These are phyloP conservation scores for Marchantia paleacea DNA, from an alignment of 225 moss, liverwort and hornwort genomes.

Conservation along the genomic window DNA sequence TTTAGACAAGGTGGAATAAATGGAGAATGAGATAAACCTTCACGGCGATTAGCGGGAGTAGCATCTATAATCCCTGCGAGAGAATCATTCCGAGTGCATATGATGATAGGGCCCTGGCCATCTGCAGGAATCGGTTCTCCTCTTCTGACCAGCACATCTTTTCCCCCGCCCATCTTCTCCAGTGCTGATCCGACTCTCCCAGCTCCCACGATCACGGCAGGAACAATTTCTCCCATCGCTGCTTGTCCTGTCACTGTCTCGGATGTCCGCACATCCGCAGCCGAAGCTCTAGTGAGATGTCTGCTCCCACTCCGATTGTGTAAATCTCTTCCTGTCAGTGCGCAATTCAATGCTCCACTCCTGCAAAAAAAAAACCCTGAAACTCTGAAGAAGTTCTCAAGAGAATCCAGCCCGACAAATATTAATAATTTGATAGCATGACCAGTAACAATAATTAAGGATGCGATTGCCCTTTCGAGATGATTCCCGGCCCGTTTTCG, in stretches of 20 bases:
- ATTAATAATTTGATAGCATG: too few species aligned
- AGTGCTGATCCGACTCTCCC: slow-evolving; percentile 79
- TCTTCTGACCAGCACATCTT: slow-evolving; percentile 56
- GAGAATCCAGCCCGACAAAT: too few species aligned
- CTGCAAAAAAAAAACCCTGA: not conserved
- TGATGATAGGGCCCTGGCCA: slow-evolving; percentile 65
- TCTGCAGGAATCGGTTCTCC: slow-evolving; percentile 56
- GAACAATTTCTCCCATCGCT: slow-evolving; percentile 28
- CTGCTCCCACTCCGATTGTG: not conserved
- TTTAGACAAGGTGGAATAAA: not conserved
- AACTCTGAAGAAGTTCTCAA: too few species aligned
- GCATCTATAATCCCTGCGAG: slow-evolving; percentile 58
- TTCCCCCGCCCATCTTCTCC: slow-evolving; percentile 63
- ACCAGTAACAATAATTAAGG: too few species aligned
- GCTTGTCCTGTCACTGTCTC: slow-evolving; percentile 12
- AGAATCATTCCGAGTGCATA: slow-evolving; percentile 81
- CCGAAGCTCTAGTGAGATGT: slow-evolving; percentile 8
- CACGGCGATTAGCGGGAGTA: slow-evolving; percentile 50
- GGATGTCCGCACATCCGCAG: slow-evolving; percentile 21
- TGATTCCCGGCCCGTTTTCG: too few species aligned
- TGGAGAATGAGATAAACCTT: slow-evolving; percentile 28
- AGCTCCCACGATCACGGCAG: slow-evolving; percentile 58
- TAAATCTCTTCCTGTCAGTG: not conserved
- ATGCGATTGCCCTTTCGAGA: too few species aligned
- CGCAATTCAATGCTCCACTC: not conserved